Percentiles rank a stretch among this genome's conserved stretches.
Evolutionary conservation across 2,329 filamentous ascomycete genomes (phyloP).

Genomic region (Aspergillus proliferans): DNA sequence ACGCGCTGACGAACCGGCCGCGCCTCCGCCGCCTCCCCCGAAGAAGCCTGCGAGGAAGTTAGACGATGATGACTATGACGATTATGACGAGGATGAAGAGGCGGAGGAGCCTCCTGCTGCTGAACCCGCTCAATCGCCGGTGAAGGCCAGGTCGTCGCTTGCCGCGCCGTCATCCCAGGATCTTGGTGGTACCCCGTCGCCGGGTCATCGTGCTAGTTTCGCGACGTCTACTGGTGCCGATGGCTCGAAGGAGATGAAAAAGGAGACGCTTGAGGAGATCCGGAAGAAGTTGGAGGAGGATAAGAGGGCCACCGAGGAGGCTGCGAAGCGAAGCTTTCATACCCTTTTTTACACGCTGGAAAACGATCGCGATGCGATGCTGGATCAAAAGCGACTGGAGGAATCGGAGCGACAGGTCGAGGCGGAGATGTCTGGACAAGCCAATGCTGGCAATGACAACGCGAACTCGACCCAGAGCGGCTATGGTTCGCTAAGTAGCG

Average conservation of each 20-base stretch:
- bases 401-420: constrained; percentile 95
- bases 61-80: constrained; percentile 71
- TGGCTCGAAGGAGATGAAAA: constrained; percentile 50
- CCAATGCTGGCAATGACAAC: constrained; percentile 49
- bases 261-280: constrained; percentile 73
- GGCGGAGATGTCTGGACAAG: constrained; percentile 74
- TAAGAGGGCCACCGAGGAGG: constrained; percentile 83
- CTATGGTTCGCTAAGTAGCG: constrained; percentile 83
- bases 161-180: constrained; percentile 45
- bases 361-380: constrained; percentile 90
- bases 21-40: constrained; percentile 38
- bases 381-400: constrained; percentile 94
- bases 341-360: constrained; percentile 93
- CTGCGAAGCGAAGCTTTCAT: constrained; percentile 83
- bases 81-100: constrained; percentile 57
- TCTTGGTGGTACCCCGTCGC: constrained; percentile 58
- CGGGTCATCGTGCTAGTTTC: constrained; percentile 61
- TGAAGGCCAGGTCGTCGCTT: constrained; percentile 46
- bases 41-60: constrained; percentile 64
- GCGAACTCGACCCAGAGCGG: constrained; percentile 54
- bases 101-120: constrained; percentile 47
- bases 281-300: constrained; percentile 90
- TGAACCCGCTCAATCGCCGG: constrained; percentile 38
- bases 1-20: constrained; percentile 46
- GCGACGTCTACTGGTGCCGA: constrained; percentile 58